Base-by-base conservation (phyloP, 176 grass and related monocot genomes). In the Thinopyrum elongatum region DNA sequence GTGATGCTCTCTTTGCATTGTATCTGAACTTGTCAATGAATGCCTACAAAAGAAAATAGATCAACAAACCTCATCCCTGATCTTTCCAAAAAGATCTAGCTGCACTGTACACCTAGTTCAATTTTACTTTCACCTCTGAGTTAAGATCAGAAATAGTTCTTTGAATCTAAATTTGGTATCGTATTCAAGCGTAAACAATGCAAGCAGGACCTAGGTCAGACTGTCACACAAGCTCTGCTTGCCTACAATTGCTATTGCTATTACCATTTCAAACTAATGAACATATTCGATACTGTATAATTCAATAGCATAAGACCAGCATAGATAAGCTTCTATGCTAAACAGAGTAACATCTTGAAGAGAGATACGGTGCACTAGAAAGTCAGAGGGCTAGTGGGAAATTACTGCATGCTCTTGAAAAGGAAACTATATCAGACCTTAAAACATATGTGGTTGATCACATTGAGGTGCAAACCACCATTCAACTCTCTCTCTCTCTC, bases 21-120 rank as follows among this genome's bases (percentile, higher is more conserved):
- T 95, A 98, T 3, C 93, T 81, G 64, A 98, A 98, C 74, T 98
- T 98, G 82, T 98, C 96, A 80, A 95, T 98, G 67, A 98, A 95
- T 74, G 82, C 87, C 96, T 98, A 75, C 91, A 90, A 8, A 8
- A 85, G 29, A 38, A 65, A 46, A 60, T 3, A 83, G 73, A 90
- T 34, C 27, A 78, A 51, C 42, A 83, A 88, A 46, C 15, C 14
- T 80, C 46, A 69, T 3, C 14, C 16, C 66, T 58, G 33, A 46
- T 28, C 23, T 46, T 81, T 59, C 17, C 2, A 67, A 66, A 85
- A 76, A 74, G 36, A 80, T 76, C 7, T 19, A 93, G 34, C 19
- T 67, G 77, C 9, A 55, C 21, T 31, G 78, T 39, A 74, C 36
- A 81, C n/a, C 44, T 17, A 83, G 33, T 73, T 51, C 10, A 75